Percentiles rank a stretch among this genome's conserved stretches.
Evolutionary conservation across 2,329 filamentous ascomycete species (phyloP).

Genomic region (Colletotrichum incanum): DNA sequence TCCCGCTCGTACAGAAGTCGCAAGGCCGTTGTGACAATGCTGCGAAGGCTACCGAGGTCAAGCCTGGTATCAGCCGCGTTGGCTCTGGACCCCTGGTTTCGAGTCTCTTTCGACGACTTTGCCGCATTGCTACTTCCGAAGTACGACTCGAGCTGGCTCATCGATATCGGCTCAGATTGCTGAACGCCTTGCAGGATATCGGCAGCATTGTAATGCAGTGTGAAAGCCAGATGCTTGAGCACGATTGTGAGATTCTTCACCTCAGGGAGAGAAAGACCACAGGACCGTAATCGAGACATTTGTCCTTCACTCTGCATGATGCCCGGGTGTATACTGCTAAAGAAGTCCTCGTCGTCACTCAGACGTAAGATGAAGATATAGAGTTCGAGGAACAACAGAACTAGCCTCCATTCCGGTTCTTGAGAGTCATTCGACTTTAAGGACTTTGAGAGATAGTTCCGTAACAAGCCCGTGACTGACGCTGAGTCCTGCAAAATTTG

Average conservation of each 20-base stretch:
- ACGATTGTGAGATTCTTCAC: conserved; percentile 84
- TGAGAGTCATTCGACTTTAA: conserved; percentile 49
- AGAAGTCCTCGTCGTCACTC: conserved; percentile 97
- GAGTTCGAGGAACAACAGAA: conserved; percentile 92
- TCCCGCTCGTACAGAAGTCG: conserved; percentile 94
- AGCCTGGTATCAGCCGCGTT: conserved; percentile 57
- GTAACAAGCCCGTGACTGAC: conserved; percentile 48
- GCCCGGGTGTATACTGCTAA: conserved; percentile 69
- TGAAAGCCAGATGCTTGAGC: conserved; percentile 91
- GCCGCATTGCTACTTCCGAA: conserved; percentile 23
- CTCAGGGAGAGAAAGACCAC: conserved; percentile 80
- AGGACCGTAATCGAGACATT: conserved; percentile 68
- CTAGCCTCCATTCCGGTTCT: conserved; percentile 86
- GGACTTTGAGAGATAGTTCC: conserved; percentile 46
- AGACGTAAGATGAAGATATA: conserved; percentile 94
- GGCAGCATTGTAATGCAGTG: conserved; percentile 86
- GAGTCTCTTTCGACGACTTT: conserved; percentile 25
- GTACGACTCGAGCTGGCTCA: conserved; percentile 39
- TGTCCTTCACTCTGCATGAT: conserved; percentile 52
- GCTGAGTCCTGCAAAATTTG: conserved; percentile 36
- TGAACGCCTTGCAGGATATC: conserved; percentile 63
- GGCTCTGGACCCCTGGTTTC: neutral
- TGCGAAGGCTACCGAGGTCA: conserved; percentile 83
- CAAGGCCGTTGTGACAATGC: conserved; percentile 84
- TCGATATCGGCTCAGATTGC: conserved; percentile 25